phyloP scores from a whole-genome alignment of 169 alveolate species.

The Plasmodium gonderi region DNA sequence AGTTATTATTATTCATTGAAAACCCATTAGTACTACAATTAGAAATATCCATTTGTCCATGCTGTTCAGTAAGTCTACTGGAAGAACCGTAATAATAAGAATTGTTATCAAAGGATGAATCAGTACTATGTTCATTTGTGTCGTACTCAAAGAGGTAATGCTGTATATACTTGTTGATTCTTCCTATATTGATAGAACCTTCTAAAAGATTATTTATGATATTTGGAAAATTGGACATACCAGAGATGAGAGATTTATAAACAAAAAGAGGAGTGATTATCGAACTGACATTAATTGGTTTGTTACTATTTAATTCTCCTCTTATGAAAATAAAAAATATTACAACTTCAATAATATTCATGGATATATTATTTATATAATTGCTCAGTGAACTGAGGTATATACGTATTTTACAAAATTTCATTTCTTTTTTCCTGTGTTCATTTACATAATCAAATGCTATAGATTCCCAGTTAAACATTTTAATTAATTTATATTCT shows the following conservation, averaged over 20 bases:
- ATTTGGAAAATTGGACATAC: conserved; percentile 32
- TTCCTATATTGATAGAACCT: conserved; percentile 22
- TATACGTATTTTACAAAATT: conserved; percentile 7
- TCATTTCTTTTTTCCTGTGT: conserved; percentile 41
- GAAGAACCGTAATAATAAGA: background rate
- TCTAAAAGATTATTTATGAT: conserved; percentile 40
- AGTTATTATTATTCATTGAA: too few species aligned
- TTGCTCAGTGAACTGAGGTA: conserved; percentile 19
- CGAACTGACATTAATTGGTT: conserved; percentile 21
- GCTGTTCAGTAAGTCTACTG: too few species aligned
- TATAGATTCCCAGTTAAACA: conserved; percentile 73
- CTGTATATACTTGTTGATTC: conserved; percentile 33
- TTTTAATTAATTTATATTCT: conserved; percentile 59
- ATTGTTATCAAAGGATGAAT: background rate
- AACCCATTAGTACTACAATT: too few species aligned
- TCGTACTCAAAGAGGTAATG: background rate
- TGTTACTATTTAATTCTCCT: conserved; percentile 26
- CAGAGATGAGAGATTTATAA: conserved; percentile 37
- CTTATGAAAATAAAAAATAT: conserved; percentile 31
- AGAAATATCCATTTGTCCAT: too few species aligned
- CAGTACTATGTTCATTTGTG: background rate
- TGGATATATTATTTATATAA: conserved; percentile 27
- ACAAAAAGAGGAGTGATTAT: conserved; percentile 60
- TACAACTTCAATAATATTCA: conserved; percentile 29
- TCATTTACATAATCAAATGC: conserved; percentile 65